Conservation (phyloP, 305 asterid genomes). For the Lippia alba region DNA sequence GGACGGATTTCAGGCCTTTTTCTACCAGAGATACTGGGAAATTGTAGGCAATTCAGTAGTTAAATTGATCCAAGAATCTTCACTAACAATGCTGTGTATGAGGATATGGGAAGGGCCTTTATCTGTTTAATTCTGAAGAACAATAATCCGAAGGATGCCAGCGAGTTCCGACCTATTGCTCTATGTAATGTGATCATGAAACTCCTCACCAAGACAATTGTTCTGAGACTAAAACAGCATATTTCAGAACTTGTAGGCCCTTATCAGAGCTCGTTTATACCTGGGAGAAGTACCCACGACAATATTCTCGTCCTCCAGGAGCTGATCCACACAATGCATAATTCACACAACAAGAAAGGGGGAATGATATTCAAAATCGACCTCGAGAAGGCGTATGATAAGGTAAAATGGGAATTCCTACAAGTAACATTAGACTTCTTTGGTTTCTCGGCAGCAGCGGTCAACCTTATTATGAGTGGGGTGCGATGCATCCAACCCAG, state of each 20-base stretch:
- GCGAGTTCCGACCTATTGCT: not conserved
- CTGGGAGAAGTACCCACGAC: not conserved
- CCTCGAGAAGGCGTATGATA: not conserved
- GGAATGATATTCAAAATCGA: not conserved
- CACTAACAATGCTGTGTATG: too few species aligned
- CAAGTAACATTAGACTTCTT: not conserved
- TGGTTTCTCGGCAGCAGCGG: not conserved
- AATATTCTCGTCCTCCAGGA: not conserved
- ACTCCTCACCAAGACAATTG: not conserved
- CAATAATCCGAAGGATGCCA: too few species aligned
- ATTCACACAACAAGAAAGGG: not conserved
- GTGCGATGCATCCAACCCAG: not conserved
- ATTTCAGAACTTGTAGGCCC: too few species aligned
- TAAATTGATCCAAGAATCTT: too few species aligned
- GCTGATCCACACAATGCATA: not conserved
- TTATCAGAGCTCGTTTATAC: not conserved
- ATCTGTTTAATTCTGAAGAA: too few species aligned
- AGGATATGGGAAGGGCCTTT: too few species aligned
- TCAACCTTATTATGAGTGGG: not conserved
- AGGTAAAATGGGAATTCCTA: not conserved
- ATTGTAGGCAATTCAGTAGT: too few species aligned
- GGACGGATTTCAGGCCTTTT: too few species aligned
- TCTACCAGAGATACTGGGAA: too few species aligned
- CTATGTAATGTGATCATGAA: not conserved
- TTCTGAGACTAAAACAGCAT: too few species aligned